Evolutionary conservation across 805 yeast species (phyloP).

Genomic region (Tetrapisispora iriomotensis): DNA sequence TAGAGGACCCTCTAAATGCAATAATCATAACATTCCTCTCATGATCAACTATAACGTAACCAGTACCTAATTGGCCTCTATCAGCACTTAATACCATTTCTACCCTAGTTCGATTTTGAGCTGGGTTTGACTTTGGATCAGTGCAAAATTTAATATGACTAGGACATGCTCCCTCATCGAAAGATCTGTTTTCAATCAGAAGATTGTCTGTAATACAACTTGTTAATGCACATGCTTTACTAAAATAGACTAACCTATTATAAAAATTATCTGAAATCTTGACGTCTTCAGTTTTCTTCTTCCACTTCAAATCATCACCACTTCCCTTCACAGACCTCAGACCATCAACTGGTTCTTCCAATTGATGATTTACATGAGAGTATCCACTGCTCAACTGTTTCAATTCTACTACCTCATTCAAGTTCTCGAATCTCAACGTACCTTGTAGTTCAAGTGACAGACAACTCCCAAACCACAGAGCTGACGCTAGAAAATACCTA

Average conservation of each 20-base stretch:
- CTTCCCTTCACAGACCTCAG: neutral
- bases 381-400: no score
- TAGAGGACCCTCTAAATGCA: constrained; percentile 55
- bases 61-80: constrained; percentile 43
- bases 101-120: constrained; percentile 27
- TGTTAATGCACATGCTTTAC: constrained; percentile 28
- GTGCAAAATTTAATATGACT: constrained; percentile 24
- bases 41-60: constrained; percentile 44
- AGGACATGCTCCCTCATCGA: constrained; percentile 29
- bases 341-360: no score
- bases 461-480: neutral
- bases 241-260: constrained; percentile 25
- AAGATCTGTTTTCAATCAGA: constrained; percentile 17
- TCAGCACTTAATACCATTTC: constrained; percentile 34
- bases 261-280: constrained; percentile 11
- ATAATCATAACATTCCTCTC: constrained; percentile 35
- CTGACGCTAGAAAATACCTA: neutral
- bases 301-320: neutral
- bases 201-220: constrained; percentile 27
- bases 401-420: neutral
- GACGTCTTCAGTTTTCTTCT: neutral
- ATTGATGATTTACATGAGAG: no score
- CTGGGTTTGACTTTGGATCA: constrained; percentile 18
- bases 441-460: neutral
- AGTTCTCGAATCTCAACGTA: neutral